phyloP scores from a whole-genome alignment of 2,329 filamentous ascomycete genomes.

The Fusarium coffeatum region DNA sequence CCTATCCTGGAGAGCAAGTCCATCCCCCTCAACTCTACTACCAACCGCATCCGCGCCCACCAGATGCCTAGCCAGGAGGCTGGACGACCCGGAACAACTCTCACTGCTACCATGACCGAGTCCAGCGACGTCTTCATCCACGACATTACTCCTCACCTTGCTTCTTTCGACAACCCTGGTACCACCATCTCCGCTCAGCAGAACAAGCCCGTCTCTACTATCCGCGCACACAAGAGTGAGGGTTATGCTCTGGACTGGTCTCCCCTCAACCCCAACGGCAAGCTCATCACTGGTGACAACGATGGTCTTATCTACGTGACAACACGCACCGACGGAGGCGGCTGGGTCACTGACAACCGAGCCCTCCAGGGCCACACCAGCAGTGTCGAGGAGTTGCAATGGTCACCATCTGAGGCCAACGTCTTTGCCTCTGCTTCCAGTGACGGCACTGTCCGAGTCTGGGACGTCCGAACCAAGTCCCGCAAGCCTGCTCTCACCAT shows the following conservation, averaged over 20 bases:
- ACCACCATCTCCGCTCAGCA: slow-evolving; percentile 82
- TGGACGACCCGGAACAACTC: slow-evolving; percentile 78
- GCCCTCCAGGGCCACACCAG: slow-evolving; percentile 85
- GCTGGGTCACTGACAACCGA: slow-evolving; percentile 87
- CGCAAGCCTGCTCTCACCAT: slow-evolving; percentile 89
- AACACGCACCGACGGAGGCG: slow-evolving; percentile 85
- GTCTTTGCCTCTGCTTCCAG: slow-evolving; percentile 95
- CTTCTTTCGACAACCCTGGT: slow-evolving; percentile 90
- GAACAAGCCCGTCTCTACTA: slow-evolving; percentile 87
- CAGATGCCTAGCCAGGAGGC: slow-evolving; percentile 80
- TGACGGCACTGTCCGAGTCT: slow-evolving; percentile 94
- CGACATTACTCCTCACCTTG: slow-evolving; percentile 90
- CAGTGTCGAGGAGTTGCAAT: slow-evolving; percentile 95
- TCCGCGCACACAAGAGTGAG: slow-evolving; percentile 91
- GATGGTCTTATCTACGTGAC: slow-evolving; percentile 90
- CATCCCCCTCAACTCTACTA: slow-evolving; percentile 87
- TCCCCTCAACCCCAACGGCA: slow-evolving; percentile 77
- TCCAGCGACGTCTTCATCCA: slow-evolving; percentile 90
- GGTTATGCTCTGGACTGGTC: slow-evolving; percentile 99
- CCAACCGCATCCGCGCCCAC: slow-evolving; percentile 91
- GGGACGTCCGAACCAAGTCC: slow-evolving; percentile 93
- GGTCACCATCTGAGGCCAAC: slow-evolving; percentile 91
- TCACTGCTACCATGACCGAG: slow-evolving; percentile 94
- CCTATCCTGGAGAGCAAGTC: slow-evolving; percentile 93
- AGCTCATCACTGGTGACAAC: slow-evolving; percentile 91